A percentile compares a stretch with the other conserved stretches of the same genome.
Evolutionary conservation across 2,329 filamentous ascomycete genomes (phyloP).

Genomic region (Diplodia seriata): DNA sequence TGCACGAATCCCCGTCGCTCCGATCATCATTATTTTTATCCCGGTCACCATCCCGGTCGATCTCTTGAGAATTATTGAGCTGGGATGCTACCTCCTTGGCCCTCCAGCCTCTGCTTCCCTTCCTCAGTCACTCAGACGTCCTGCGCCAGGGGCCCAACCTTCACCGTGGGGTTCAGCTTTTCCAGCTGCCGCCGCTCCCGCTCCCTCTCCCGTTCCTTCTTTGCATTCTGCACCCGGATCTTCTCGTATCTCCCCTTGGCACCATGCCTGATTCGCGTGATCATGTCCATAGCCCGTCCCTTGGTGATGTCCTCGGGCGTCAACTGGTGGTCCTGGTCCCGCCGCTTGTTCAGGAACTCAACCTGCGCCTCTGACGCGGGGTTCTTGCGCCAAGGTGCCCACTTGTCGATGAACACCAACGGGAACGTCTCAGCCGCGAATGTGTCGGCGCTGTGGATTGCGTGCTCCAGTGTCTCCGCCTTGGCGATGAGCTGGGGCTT

Average conservation of each 20-base stretch:
- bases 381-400: constrained; percentile 71
- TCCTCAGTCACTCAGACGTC: not conserved
- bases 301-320: constrained; percentile 69
- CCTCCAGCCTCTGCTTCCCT: not conserved
- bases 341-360: constrained; percentile 71
- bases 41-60: constrained; percentile 25
- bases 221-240: constrained; percentile 43
- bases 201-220: constrained; percentile 46
- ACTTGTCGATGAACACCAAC: constrained; percentile 68
- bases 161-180: constrained; percentile 31
- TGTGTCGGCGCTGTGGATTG: constrained; percentile 84
- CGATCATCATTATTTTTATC: constrained; percentile 30
- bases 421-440: constrained; percentile 74
- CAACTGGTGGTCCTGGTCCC: constrained; percentile 62
- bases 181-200: constrained; percentile 55
- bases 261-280: constrained; percentile 88
- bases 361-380: constrained; percentile 70
- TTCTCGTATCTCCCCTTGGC: constrained; percentile 65
- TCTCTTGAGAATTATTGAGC: constrained; percentile 26
- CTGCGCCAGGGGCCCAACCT: constrained; percentile 23
- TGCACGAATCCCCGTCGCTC: constrained; percentile 24
- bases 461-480: constrained; percentile 71
- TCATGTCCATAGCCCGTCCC: constrained; percentile 86
- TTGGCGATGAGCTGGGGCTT: constrained; percentile 72
- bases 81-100: constrained; percentile 21